A percentile compares a stretch with the other conserved stretches of the same genome.
phyloP scores from a whole-genome alignment of 2,329 filamentous ascomycete species.

The Pestalotiopsis sp. region DNA sequence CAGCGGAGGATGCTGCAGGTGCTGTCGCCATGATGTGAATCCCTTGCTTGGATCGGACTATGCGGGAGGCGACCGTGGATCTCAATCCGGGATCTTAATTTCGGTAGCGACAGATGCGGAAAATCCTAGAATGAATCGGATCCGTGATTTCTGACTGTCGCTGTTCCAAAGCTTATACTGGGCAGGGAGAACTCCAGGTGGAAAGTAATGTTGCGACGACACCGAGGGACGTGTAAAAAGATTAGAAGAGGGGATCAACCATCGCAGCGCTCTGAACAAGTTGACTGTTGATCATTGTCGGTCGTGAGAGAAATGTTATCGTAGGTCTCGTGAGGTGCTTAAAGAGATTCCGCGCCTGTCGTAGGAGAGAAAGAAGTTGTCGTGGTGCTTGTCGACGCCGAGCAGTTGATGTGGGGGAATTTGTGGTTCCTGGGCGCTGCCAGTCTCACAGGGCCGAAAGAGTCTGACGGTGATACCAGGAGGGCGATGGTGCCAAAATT shows the following conservation, averaged over 20 bases:
- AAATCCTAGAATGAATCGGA: background rate
- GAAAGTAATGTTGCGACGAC: slow-evolving; percentile 19
- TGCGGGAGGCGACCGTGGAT: background rate
- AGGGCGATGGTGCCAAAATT: slow-evolving; percentile 16
- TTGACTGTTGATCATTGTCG: slow-evolving; percentile 58
- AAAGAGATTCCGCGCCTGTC: background rate
- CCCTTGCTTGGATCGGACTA: background rate
- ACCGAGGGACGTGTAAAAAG: slow-evolving; percentile 29
- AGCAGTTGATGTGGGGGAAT: slow-evolving; percentile 11
- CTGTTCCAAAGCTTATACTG: background rate
- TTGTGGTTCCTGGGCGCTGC: slow-evolving; percentile 2
- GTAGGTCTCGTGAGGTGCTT: slow-evolving; percentile 27
- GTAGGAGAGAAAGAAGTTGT: slow-evolving; percentile 16
- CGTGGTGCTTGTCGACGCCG: slow-evolving; percentile 14
- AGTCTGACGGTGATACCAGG: slow-evolving; percentile 11
- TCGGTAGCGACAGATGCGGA: slow-evolving; percentile 4
- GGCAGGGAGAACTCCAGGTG: slow-evolving; percentile 12
- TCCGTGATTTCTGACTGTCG: background rate
- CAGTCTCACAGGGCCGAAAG: background rate
- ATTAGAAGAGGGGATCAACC: slow-evolving; percentile 57
- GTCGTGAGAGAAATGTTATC: slow-evolving; percentile 31
- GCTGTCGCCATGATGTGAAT: slow-evolving; percentile 26
- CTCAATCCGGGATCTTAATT: background rate
- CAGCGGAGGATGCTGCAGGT: slow-evolving; percentile 23
- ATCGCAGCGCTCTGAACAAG: slow-evolving; percentile 51